These are phyloP conservation scores for Pinus taeda DNA, from an alignment of 75 land plant genomes.

Conservation along the genomic window DNA sequence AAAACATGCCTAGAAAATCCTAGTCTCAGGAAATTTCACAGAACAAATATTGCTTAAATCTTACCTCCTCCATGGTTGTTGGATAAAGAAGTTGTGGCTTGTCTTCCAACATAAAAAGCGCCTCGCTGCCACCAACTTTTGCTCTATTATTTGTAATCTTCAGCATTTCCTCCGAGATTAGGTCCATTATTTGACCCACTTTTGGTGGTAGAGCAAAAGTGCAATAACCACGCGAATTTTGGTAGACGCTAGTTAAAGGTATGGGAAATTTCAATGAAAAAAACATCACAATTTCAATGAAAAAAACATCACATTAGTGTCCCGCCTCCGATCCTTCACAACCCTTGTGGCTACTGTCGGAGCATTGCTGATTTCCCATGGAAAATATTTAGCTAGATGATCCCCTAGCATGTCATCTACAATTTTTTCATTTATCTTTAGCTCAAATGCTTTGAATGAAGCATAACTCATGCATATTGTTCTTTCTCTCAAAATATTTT, in stretches of 20 bases:
- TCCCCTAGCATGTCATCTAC: conserved; percentile 12
- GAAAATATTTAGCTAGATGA: conserved; percentile 11
- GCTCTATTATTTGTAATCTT: conserved; percentile 22
- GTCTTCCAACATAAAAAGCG: conserved; percentile 41
- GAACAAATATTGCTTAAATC: not conserved
- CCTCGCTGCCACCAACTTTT: conserved; percentile 36
- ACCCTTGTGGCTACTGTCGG: conserved; percentile 21
- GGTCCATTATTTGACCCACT: conserved; percentile 19
- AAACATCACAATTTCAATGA: no score
- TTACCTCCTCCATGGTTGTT: conserved; percentile 30
- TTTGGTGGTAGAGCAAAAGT: conserved; percentile 28
- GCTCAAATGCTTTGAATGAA: conserved; percentile 14
- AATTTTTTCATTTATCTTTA: conserved; percentile 10
- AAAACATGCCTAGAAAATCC: no score
- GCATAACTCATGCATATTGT: not conserved
- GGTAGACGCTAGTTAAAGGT: conserved; percentile 35
- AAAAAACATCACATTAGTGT: conserved; percentile 21
- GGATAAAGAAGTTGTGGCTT: conserved; percentile 46
- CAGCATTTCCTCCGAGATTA: conserved; percentile 34
- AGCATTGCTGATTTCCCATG: conserved; percentile 15
- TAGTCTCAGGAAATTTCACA: not conserved
- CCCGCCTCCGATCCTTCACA: conserved; percentile 24
- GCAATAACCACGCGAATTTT: conserved; percentile 39
- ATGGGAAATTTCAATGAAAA: no score
- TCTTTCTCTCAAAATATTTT: not conserved